phyloP scores from a whole-genome alignment of 495 filamentous ascomycete species.

The Mytilinidion resinicola region DNA sequence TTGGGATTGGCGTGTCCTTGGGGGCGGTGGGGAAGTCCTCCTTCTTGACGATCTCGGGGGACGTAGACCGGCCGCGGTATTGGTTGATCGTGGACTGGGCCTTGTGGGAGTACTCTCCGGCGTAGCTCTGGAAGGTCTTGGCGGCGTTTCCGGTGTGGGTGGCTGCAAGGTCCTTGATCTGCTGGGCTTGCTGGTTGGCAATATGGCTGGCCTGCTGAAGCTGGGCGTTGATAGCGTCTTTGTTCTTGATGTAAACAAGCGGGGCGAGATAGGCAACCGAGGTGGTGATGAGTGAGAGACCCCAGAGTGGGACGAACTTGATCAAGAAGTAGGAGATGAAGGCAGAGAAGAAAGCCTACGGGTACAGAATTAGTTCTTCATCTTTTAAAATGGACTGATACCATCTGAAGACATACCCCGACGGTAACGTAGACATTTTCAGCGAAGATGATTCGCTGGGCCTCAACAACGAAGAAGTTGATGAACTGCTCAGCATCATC shows the following conservation, averaged over 20 bases:
- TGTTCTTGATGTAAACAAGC: constrained; percentile 85
- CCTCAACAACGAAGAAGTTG: constrained; percentile 97
- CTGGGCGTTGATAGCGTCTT: constrained; percentile 85
- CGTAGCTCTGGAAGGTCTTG: constrained; percentile 23
- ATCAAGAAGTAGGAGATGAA: constrained; percentile 89
- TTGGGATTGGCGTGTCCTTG: constrained; percentile 46
- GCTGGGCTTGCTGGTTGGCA: constrained; percentile 71
- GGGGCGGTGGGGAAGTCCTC: constrained; percentile 60
- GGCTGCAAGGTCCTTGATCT: constrained; percentile 70
- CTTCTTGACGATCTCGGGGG: constrained; percentile 38
- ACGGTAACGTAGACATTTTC: constrained; percentile 82
- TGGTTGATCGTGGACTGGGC: constrained; percentile 22
- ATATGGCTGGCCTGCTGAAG: constrained; percentile 64
- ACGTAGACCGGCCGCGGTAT: constrained; percentile 24
- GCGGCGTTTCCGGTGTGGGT: constrained; percentile 59
- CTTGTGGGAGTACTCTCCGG: constrained; percentile 25
- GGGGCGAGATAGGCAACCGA: constrained; percentile 78
- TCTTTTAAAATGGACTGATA: constrained; percentile 5
- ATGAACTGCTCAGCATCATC: constrained; percentile 85
- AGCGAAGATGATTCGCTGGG: constrained; percentile 88
- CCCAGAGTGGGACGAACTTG: constrained; percentile 92
- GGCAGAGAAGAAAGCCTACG: constrained; percentile 67
- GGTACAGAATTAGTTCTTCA: neutral
- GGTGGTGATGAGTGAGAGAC: constrained; percentile 70
- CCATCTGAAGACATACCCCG: constrained; percentile 55